Conservation (phyloP, 2,329 filamentous ascomycete genomes). For the Trichoderma harzianum region DNA sequence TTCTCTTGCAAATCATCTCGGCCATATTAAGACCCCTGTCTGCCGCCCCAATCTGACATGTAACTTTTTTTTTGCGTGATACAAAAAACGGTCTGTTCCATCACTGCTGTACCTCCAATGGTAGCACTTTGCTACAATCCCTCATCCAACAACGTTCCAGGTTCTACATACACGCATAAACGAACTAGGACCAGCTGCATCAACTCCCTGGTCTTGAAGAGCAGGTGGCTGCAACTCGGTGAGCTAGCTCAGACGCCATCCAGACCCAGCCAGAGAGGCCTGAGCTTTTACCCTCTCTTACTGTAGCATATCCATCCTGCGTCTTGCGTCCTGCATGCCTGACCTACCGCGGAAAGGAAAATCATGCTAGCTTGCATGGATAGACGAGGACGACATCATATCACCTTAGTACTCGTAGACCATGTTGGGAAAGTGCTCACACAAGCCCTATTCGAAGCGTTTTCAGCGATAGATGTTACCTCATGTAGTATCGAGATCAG, state of each 20-base stretch:
- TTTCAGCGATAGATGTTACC: not conserved
- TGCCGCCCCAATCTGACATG: not conserved
- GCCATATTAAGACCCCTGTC: not conserved
- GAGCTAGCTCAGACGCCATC: not conserved
- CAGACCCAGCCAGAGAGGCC: not conserved
- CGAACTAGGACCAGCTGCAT: not conserved
- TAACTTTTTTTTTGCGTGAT: not conserved
- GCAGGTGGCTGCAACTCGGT: constrained; percentile 1
- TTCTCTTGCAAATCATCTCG: not conserved
- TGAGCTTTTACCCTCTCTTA: not conserved
- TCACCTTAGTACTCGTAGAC: not conserved
- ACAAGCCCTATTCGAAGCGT: not conserved
- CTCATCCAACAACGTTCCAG: not conserved
- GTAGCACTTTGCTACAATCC: not conserved
- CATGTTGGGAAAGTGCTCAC: not conserved
- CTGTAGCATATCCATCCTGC: not conserved
- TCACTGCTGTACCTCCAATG: not conserved
- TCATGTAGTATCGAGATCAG: not conserved
- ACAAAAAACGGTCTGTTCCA: not conserved
- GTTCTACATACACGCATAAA: not conserved
- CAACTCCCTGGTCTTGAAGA: not conserved
- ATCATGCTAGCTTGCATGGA: not conserved
- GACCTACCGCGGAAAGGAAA: not conserved
- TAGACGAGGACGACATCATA: not conserved
- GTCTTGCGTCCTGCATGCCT: not conserved